These are phyloP conservation scores for Eucalyptus pauciflora DNA, from an alignment of 345 rosid species.

Conservation along the genomic window DNA sequence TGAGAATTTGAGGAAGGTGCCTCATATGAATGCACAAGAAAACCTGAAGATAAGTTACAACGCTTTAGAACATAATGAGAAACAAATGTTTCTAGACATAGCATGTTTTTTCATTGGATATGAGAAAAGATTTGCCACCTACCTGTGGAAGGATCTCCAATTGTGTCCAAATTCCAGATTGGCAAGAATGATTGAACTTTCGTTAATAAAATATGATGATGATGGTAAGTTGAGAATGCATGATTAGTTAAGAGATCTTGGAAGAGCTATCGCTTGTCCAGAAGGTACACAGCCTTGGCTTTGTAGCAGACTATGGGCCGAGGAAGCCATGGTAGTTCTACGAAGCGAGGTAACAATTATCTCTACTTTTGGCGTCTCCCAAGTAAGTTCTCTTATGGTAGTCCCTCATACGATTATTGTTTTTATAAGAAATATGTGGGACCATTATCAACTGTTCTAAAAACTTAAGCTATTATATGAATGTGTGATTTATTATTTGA, in stretches of 20 bases:
- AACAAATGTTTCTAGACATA: not conserved
- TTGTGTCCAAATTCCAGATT: not conserved
- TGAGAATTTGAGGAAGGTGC: not conserved
- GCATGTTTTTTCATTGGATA: not conserved
- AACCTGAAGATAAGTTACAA: rapidly evolving
- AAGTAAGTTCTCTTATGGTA: not conserved
- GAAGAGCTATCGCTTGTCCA: rapidly evolving
- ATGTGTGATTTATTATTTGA: too few relatives aligned
- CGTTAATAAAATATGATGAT: not conserved
- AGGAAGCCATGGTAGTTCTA: not conserved
- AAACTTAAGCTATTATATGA: too few relatives aligned
- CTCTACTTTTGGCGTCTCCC: not conserved
- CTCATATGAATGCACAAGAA: not conserved
- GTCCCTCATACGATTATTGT: not conserved
- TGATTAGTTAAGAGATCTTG: rapidly evolving
- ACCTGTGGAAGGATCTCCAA: not conserved
- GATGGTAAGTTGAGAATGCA: not conserved
- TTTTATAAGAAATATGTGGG: too few relatives aligned
- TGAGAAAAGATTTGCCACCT: not conserved
- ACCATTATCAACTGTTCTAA: rapidly evolving
- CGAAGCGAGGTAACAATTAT: not conserved
- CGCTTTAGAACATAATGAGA: rapidly evolving
- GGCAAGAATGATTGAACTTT: rapidly evolving
- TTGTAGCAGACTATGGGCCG: not conserved
- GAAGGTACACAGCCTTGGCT: not conserved